Evolutionary conservation across 257 asterid genomes (phyloP), one percentile per base, ranked within the genome.

Genomic region (Coffea canephora): DNA sequence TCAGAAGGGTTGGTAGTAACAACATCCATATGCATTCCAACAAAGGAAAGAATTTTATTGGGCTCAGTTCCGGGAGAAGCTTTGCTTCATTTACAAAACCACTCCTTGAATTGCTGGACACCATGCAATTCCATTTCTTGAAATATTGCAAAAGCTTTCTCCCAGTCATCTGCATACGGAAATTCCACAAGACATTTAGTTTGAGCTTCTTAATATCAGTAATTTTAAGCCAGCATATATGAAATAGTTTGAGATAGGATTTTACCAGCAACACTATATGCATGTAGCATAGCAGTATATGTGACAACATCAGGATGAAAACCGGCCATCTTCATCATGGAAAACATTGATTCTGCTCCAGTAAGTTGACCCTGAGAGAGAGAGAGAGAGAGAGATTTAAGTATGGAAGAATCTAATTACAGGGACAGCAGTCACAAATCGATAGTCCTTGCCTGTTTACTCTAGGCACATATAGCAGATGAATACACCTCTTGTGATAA

Each of bases 381-480:
- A 27, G 27, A 27, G 27, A 27, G 27, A 27, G 27, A 27, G 27
- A 27, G 27, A 27, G 27, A 27, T 27, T 27, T 27, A 27, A 27
- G 27, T 27, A 27, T 27, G 27, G 27, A 27, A 27, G 27, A 27
- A 27, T 27, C 27, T 27, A 27, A 27, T 25, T 68, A 71, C 48
- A 83, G 79, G 71, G 41, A 73, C 27, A 78, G 45, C 65, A 45
- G 45, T 54, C 71, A 71, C 31, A 68, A 59, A 25, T 71, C 73
- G 46, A 39, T 74, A 76, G 39, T 54, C 77, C 95, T 86, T 90
- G 83, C 99, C 95, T 92, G 97, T 80, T 88, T 92, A 83, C 94
- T 94, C 78, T 91, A 95, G 75, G 95, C 97, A 73, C 97, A 90
- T 71, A 95, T 93, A 68, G 92, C 97, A 52, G 98, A 95, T 70